These are phyloP conservation scores for Amaranthus hypochondriacus DNA, from an alignment of 148 eudicot genomes.

Conservation along the genomic window DNA sequence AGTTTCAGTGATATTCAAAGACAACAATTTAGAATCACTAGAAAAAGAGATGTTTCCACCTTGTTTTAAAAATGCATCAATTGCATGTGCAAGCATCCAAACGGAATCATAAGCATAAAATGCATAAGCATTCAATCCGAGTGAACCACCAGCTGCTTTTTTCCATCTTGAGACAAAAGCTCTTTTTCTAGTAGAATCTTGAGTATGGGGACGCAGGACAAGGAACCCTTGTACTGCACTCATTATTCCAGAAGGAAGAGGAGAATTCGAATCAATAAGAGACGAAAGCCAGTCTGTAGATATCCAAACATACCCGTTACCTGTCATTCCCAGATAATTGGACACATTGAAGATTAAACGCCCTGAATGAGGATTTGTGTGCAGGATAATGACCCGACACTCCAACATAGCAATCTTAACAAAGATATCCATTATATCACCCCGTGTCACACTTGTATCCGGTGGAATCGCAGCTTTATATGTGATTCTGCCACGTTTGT, in stretches of 20 bases:
- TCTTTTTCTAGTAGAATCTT: constrained; percentile 49
- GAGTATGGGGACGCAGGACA: constrained; percentile 65
- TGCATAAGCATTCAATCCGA: constrained; percentile 73
- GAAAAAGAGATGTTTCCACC: constrained; percentile 80
- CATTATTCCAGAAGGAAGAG: constrained; percentile 39
- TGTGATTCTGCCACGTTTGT: constrained; percentile 60
- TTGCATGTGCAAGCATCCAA: constrained; percentile 81
- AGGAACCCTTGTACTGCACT: constrained; percentile 74
- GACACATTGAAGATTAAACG: constrained; percentile 62
- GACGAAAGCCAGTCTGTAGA: constrained; percentile 92
- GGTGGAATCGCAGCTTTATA: constrained; percentile 74
- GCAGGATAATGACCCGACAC: constrained; percentile 75
- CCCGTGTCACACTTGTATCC: constrained; percentile 34
- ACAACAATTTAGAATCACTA: constrained; percentile 36
- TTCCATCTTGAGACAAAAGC: constrained; percentile 57
- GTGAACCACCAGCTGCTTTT: constrained; percentile 45
- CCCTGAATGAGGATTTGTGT: constrained; percentile 57
- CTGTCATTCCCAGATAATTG: constrained; percentile 72
- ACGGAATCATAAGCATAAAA: constrained; percentile 89
- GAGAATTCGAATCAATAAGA: constrained; percentile 54
- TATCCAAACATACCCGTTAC: constrained; percentile 87
- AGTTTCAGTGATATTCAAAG: constrained; percentile 32
- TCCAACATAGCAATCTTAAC: constrained; percentile 68
- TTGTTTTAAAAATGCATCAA: constrained; percentile 62
- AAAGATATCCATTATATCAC: constrained; percentile 65